These are phyloP conservation scores for Mycena vulgaris DNA, from an alignment of 768 basidiomycete genomes.

Conservation along the genomic window DNA sequence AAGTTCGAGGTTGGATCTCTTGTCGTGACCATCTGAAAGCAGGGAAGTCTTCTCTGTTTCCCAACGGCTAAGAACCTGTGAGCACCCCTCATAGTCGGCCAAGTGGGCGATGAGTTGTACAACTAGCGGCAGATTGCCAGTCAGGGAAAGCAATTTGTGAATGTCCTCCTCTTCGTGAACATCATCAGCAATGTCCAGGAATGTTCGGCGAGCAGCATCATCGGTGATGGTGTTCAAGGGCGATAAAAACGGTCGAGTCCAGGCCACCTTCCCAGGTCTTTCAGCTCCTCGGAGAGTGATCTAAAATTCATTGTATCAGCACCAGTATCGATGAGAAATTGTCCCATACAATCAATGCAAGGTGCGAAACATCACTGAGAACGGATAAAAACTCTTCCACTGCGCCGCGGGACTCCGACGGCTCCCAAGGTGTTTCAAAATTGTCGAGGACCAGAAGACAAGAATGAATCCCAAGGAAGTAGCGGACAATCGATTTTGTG, in stretches of 20 bases:
- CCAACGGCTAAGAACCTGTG: background rate
- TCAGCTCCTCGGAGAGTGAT: slow-evolving; percentile 24
- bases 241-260: slow-evolving; percentile 20
- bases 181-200: background rate
- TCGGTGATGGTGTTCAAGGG: background rate
- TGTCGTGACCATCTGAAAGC: background rate
- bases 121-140: slow-evolving; percentile 22
- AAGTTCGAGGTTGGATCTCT: slow-evolving; percentile 5
- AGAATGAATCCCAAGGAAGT: background rate
- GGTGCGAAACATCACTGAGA: slow-evolving; percentile 11
- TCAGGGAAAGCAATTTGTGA: background rate
- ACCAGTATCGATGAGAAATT: background rate
- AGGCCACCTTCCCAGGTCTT: slow-evolving; percentile 4
- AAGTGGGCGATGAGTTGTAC: slow-evolving; percentile 14
- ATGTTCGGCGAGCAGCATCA: slow-evolving; percentile 15
- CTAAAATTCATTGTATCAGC: background rate
- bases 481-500: background rate
- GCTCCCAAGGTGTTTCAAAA: no score
- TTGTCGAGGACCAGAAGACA: slow-evolving; percentile 22
- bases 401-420: background rate
- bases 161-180: background rate
- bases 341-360: slow-evolving; percentile 17
- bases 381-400: slow-evolving; percentile 19
- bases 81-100: slow-evolving; percentile 4
- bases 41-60: slow-evolving; percentile 8